phyloP scores from a whole-genome alignment of 129 eudicot species.

The Smallanthus sonchifolius region DNA sequence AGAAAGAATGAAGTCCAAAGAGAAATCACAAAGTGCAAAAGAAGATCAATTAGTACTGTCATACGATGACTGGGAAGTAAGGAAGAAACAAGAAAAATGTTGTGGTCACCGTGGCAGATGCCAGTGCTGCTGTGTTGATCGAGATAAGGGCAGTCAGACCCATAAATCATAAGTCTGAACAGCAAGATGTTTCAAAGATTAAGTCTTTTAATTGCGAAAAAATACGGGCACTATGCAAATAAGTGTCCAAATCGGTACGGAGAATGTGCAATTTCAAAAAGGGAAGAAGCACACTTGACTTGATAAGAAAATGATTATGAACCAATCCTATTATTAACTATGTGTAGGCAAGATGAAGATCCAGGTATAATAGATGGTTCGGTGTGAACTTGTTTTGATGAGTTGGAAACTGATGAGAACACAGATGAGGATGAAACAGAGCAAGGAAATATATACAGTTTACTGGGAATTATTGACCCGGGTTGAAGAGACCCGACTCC shows the following conservation, averaged over 20 bases:
- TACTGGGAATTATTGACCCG: neutral
- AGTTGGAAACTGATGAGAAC: neutral
- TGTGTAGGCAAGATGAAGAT: neutral
- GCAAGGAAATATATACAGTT: neutral
- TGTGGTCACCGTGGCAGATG: neutral
- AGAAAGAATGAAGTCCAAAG: neutral
- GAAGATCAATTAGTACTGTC: neutral
- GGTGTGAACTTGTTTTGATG: neutral
- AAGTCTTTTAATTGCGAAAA: neutral
- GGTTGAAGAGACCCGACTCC: neutral
- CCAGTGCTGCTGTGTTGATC: neutral
- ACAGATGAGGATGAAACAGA: neutral
- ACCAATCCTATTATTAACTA: neutral
- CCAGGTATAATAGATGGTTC: neutral
- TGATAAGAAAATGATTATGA: neutral
- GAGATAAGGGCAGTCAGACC: neutral
- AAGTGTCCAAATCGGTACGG: neutral
- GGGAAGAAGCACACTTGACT: neutral
- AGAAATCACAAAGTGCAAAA: neutral
- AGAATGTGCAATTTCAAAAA: neutral
- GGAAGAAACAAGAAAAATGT: neutral
- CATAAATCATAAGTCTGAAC: neutral
- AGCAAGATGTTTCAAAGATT: neutral
- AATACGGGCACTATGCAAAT: neutral
- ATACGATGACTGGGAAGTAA: neutral